Percentiles rank a stretch among this genome's conserved stretches.
These are phyloP conservation scores for Astrothelium subdiscretum DNA, from an alignment of 495 filamentous ascomycete genomes.

Conservation along the genomic window DNA sequence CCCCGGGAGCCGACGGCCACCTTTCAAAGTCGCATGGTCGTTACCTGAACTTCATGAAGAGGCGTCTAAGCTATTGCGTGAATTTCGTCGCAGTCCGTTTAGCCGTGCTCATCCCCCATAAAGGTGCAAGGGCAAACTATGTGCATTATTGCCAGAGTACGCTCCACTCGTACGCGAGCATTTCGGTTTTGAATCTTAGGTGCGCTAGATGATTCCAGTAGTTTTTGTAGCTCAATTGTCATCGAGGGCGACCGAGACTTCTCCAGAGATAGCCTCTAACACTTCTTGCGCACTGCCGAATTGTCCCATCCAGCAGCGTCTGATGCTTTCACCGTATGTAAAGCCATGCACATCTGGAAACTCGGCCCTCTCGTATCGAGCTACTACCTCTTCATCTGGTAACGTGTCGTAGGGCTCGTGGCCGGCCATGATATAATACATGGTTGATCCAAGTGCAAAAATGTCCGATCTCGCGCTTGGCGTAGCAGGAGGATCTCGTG, in stretches of 20 bases:
- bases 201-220: too few relatives aligned
- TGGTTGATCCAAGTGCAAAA: conserved; percentile 8
- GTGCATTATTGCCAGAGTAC: too few relatives aligned
- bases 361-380: background rate
- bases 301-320: background rate
- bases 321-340: background rate
- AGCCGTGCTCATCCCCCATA: too few relatives aligned
- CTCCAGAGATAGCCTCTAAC: background rate
- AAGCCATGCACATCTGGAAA: background rate
- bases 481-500: background rate
- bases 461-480: conserved; percentile 3
- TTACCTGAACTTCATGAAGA: too few relatives aligned
- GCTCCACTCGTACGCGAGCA: too few relatives aligned
- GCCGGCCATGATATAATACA: conserved; percentile 9
- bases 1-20: too few relatives aligned
- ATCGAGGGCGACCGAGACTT: background rate
- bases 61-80: too few relatives aligned
- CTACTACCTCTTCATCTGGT: background rate
- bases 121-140: too few relatives aligned
- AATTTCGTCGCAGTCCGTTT: too few relatives aligned
- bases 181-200: too few relatives aligned
- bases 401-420: conserved; percentile 2
- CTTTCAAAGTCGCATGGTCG: too few relatives aligned
- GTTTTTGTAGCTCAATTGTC: too few relatives aligned
- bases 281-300: background rate